Evolutionary conservation across 1,284 basidiomycete genomes (phyloP).

Genomic region (Veloporphyrellus conicus): DNA sequence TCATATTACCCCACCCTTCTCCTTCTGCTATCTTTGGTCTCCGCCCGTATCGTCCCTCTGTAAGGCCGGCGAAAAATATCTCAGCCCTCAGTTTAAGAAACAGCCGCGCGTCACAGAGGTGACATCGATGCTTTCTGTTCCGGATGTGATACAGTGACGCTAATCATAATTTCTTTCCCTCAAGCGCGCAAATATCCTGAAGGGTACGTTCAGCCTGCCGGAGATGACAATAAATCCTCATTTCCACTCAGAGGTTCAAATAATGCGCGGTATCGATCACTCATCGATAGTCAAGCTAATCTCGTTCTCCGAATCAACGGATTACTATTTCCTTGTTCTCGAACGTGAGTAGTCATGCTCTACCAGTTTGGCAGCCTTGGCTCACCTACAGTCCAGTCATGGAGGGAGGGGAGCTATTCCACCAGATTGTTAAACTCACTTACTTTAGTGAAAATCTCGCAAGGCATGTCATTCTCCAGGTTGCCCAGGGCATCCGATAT

Average conservation of each 20-base stretch:
- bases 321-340: slow-evolving; percentile 92
- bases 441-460: slow-evolving; percentile 96
- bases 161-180: slow-evolving; percentile 19
- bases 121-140: slow-evolving; percentile 38
- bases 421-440: slow-evolving; percentile 98
- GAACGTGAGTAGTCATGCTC: slow-evolving; percentile 60
- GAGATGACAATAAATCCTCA: slow-evolving; percentile 1
- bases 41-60: slow-evolving; percentile 28
- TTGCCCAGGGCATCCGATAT: slow-evolving; percentile 92
- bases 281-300: slow-evolving; percentile 85
- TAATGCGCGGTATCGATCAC: slow-evolving; percentile 95
- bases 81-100: slow-evolving; percentile 92
- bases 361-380: slow-evolving; percentile 3
- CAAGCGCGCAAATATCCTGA: slow-evolving; percentile 96
- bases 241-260: slow-evolving; percentile 81
- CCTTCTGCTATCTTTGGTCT: slow-evolving; percentile 7
- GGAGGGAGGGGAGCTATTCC: slow-evolving; percentile 98
- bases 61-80: slow-evolving; percentile 87
- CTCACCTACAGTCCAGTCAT: slow-evolving; percentile 55
- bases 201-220: slow-evolving; percentile 49
- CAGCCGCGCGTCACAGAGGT: slow-evolving; percentile 96
- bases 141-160: slow-evolving; percentile 10
- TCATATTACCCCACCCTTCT: slow-evolving; percentile 26
- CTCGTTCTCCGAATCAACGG: slow-evolving; percentile 86
- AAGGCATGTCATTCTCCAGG: slow-evolving; percentile 95